Evolutionary conservation across 2,329 filamentous ascomycete species (phyloP).

Genomic region (Periconia sp.): DNA sequence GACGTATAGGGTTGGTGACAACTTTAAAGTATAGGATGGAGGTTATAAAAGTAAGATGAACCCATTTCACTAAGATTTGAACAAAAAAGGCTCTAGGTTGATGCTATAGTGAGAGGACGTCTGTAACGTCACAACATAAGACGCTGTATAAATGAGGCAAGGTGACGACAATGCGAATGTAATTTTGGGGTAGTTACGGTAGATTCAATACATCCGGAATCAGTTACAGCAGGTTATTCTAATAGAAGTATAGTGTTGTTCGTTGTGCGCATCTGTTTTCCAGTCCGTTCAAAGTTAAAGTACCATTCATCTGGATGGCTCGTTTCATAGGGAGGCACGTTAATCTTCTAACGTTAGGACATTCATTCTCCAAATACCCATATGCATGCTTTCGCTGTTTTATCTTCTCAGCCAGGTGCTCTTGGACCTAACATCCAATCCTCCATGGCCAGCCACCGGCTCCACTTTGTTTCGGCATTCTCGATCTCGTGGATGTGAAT

Average conservation of each 20-base stretch:
- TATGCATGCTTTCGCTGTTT: no score
- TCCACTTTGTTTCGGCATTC: conserved; percentile 90
- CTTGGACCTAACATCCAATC: conserved; percentile 94
- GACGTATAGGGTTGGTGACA: no score
- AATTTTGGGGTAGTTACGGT: neutral
- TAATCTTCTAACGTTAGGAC: no score
- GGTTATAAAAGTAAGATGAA: conserved; percentile 1
- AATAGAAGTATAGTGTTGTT: neutral
- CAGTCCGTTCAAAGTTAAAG: conserved; percentile 4
- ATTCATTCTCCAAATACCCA: no score
- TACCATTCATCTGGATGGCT: conserved; percentile 3
- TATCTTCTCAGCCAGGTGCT: conserved; percentile 55
- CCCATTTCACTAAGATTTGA: conserved; percentile 3
- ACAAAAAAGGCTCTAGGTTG: neutral
- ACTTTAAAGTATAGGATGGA: neutral
- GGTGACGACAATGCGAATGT: neutral
- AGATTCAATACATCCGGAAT: conserved; percentile 1
- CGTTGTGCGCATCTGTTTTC: conserved; percentile 3
- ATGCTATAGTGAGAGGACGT: neutral
- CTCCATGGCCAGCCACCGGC: conserved; percentile 93
- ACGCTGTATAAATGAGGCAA: no score
- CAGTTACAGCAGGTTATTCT: conserved; percentile 2
- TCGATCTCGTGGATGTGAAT: no score
- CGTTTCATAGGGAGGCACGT: conserved; percentile 1
- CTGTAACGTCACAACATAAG: no score